Evolutionary conservation across 2,329 filamentous ascomycete species (phyloP), one percentile per base, ranked within the genome.

Genomic region (Aspergillus floridensis): DNA sequence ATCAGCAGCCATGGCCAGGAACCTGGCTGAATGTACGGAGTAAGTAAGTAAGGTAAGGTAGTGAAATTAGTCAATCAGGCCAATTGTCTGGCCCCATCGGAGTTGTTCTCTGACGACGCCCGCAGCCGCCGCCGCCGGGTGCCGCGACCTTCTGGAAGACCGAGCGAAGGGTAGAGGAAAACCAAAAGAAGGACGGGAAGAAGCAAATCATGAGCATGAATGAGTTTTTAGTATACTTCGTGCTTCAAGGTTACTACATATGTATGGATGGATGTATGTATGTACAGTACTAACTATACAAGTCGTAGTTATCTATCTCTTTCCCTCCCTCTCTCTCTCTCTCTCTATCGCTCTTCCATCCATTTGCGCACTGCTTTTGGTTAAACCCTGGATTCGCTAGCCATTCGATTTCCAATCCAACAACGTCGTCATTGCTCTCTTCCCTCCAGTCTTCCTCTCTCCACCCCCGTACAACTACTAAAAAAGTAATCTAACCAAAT

Each of bases 111-210:
- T 47, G 52, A 54, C 52, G 52, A 54, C 52, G 52, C 62, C 57
- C 56, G 59, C 59, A 62, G 52, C 59, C 60, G 62, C 61, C 38
- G 38, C 38, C 38, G 38, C 38, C 38, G 38, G 14, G 61, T 63
- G 60, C 57, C 59, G 57, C 60, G 60, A 66, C 58, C 63, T 68
- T 68, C 68, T 66, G 64, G 61, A 65, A 66, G 65, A 57, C 49
- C 53, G 52, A 57, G 49, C 58, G 52, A 58, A 59, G 51, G 57
- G 49, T 35, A 55, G 47, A 49, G 54, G 58, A 59, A 49, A 58
- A 62, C 57, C 55, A 55, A 57, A 57, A 54, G 38, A 31, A 47
- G 19, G n/a, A 22, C 22, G 22, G 22, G 22, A 22, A 22, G 22
- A 22, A 22, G 22, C 22, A 22, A 22, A 22, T 22, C 22, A 22